Evolutionary conservation across 176 grass and related monocot genomes (phyloP).

Genomic region (Avena sativa): DNA sequence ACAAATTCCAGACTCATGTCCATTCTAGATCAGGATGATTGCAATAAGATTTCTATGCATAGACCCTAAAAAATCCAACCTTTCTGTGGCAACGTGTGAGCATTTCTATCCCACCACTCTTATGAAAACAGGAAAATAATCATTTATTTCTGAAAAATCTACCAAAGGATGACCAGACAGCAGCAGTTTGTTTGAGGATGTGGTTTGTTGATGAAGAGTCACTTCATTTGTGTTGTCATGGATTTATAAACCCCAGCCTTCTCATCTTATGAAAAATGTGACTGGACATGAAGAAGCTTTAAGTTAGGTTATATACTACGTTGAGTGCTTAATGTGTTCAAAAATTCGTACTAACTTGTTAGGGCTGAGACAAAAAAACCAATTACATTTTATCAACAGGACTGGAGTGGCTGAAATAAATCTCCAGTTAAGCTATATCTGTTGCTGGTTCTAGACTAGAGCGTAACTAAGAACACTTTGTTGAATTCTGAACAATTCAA

Average conservation of each 20-base stretch:
- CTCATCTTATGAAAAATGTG: background rate
- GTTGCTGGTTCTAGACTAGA: background rate
- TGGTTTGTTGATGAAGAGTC: background rate
- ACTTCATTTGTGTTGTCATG: background rate
- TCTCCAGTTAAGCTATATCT: background rate
- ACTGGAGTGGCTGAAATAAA: constrained; percentile 10
- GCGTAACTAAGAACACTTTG: constrained; percentile 10
- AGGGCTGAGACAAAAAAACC: background rate
- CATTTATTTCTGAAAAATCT: background rate
- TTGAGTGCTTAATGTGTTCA: background rate
- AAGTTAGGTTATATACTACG: background rate
- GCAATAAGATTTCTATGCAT: background rate
- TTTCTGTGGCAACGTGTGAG: background rate
- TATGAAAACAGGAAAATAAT: background rate
- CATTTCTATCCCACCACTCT: background rate
- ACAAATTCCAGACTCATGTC: constrained; percentile 6
- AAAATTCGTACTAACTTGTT: background rate
- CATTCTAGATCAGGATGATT: background rate
- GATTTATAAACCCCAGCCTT: background rate
- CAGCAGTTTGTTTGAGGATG: background rate
- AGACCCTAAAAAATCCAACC: background rate
- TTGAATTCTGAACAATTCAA: background rate
- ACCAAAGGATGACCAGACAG: background rate
- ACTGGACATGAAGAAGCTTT: background rate
- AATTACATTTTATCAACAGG: background rate